phyloP scores from a whole-genome alignment of 2,329 filamentous ascomycete species.

The Metarhizium rileyi region DNA sequence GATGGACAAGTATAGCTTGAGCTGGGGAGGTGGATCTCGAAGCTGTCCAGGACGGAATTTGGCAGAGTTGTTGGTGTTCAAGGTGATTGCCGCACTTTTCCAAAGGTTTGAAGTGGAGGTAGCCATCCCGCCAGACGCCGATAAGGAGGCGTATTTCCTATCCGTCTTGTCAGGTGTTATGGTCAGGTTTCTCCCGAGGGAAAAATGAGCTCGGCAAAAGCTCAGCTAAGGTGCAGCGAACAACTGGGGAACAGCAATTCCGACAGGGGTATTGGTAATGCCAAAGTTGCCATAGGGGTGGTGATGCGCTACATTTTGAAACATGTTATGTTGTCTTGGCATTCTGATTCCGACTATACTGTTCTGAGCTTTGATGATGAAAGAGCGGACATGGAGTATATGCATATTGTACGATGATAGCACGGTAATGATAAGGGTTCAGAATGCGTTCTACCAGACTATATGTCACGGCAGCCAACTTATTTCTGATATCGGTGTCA shows the following conservation, averaged over 20 bases:
- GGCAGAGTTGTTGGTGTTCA: slow-evolving; percentile 39
- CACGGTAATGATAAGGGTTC: not conserved
- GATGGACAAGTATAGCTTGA: slow-evolving; percentile 40
- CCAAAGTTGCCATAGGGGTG: not conserved
- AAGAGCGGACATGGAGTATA: not conserved
- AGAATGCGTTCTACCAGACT: not conserved
- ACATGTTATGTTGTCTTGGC: not conserved
- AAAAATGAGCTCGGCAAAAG: not conserved
- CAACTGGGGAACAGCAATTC: not conserved
- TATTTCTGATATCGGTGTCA: too few relatives aligned
- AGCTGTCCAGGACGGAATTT: slow-evolving; percentile 41
- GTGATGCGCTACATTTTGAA: not conserved
- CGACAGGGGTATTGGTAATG: not conserved
- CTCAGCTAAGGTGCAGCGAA: not conserved
- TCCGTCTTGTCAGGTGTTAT: slow-evolving; percentile 40
- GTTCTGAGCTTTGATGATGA: too few relatives aligned
- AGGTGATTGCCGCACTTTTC: slow-evolving; percentile 31
- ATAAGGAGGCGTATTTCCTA: slow-evolving; percentile 39
- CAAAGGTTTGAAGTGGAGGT: slow-evolving; percentile 34
- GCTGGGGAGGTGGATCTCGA: slow-evolving; percentile 41
- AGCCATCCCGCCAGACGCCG: slow-evolving; percentile 26
- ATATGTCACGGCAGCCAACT: too few relatives aligned
- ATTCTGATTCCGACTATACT: not conserved
- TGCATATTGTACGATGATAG: not conserved
- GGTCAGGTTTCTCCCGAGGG: slow-evolving; percentile 24